Percentiles rank a stretch among this genome's conserved stretches.
Conservation (phyloP, 2,329 filamentous ascomycete species). For the Colletotrichum coccodes region DNA sequence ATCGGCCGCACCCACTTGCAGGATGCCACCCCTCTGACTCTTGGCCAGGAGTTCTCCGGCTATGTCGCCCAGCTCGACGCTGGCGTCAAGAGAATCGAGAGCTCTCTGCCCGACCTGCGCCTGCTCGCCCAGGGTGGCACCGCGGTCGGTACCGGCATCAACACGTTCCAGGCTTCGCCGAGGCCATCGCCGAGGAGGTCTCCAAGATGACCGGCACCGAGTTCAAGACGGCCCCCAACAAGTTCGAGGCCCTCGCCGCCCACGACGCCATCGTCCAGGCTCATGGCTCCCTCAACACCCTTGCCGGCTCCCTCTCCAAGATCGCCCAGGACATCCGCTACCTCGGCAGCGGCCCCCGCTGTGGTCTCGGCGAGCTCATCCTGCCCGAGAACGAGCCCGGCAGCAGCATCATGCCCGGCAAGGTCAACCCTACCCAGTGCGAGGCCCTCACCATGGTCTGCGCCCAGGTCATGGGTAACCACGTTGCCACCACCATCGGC, state of each 20-base stretch:
- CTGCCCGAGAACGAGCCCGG: constrained; percentile 98
- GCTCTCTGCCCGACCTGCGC: constrained; percentile 83
- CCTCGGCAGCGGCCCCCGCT: constrained; percentile 94
- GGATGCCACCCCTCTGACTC: constrained; percentile 94
- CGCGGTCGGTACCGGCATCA: constrained; percentile 95
- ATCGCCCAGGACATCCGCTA: constrained; percentile 98
- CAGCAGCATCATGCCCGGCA: constrained; percentile 98
- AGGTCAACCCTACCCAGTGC: constrained; percentile 99
- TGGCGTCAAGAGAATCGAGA: constrained; percentile 87
- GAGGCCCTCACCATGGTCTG: constrained; percentile 98
- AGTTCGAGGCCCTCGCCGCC: constrained; percentile 96
- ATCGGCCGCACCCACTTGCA: constrained; percentile 98
- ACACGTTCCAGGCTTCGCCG: constrained; percentile 96
- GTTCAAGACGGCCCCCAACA: constrained; percentile 98
- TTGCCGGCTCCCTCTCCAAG: constrained; percentile 93
- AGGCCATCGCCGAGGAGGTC: constrained; percentile 91
- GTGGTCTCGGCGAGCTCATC: constrained; percentile 91
- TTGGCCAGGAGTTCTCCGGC: constrained; percentile 97
- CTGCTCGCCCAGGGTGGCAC: constrained; percentile 95
- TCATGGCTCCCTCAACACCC: constrained; percentile 91
- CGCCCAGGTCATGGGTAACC: constrained; percentile 97
- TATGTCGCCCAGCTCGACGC: constrained; percentile 96
- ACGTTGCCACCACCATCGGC: constrained; percentile 90
- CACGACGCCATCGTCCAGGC: constrained; percentile 97
- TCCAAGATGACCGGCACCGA: constrained; percentile 90